A percentile compares a stretch with the other conserved stretches of the same genome.
These are phyloP conservation scores for Schwanniomyces polymorphus DNA, from an alignment of 805 yeast species.

Conservation along the genomic window DNA sequence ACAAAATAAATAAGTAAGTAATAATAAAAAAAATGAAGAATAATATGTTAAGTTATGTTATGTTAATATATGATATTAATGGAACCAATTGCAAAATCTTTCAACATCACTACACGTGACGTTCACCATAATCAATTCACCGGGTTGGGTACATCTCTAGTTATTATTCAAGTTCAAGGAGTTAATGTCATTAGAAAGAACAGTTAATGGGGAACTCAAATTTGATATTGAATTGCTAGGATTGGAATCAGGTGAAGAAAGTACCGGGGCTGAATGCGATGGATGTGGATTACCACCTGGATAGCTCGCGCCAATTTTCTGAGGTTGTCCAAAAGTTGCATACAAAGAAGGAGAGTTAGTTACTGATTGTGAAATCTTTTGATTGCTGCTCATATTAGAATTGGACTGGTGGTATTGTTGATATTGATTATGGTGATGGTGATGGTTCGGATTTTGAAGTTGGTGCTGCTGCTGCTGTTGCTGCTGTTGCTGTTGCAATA, in stretches of 20 bases:
- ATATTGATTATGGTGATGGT: conserved; percentile 10
- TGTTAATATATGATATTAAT: background rate
- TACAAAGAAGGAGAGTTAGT: conserved; percentile 24
- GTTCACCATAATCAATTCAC: background rate
- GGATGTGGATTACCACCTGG: conserved; percentile 12
- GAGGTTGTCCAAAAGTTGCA: conserved; percentile 13
- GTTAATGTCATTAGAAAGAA: conserved; percentile 31
- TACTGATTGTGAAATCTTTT: conserved; percentile 17
- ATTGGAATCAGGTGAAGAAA: conserved; percentile 6
- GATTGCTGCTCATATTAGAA: background rate
- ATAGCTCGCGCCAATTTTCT: conserved; percentile 5
- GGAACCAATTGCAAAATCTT: background rate
- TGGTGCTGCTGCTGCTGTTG: conserved; percentile 14
- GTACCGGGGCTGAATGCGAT: conserved; percentile 15
- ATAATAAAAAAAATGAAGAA: conserved; percentile 1
- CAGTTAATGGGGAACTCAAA: conserved; percentile 11
- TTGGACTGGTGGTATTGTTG: conserved; percentile 8
- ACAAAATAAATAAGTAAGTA: conserved; percentile 1
- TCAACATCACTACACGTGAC: too few species aligned
- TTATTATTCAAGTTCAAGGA: conserved; percentile 30
- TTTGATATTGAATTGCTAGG: conserved; percentile 5
- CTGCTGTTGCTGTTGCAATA: conserved; percentile 17
- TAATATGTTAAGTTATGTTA: background rate
- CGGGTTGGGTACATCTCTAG: background rate
- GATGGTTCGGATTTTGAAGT: conserved; percentile 9